A percentile compares a stretch with the other conserved stretches of the same genome.
Evolutionary conservation across 1,139 yeast species (phyloP).

Genomic region (Geotrichum aggregatum): DNA sequence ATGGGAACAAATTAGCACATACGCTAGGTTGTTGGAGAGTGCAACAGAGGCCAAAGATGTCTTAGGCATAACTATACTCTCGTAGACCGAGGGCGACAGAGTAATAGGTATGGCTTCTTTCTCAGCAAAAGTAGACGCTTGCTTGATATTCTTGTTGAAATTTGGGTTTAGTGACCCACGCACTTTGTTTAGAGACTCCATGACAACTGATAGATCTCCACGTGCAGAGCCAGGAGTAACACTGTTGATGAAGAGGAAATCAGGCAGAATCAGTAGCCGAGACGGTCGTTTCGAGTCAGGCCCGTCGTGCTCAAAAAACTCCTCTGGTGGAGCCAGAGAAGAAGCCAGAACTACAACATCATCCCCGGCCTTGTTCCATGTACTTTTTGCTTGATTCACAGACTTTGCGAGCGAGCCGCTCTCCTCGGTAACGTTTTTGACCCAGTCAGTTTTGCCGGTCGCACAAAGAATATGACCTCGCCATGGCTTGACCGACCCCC

Average conservation of each 20-base stretch:
- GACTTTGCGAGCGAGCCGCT: conserved; percentile 50
- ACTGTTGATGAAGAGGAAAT: conserved; percentile 65
- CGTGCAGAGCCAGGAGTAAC: conserved; percentile 47
- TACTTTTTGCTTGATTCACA: conserved; percentile 33
- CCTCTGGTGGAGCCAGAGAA: conserved; percentile 34
- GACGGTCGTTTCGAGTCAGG: conserved; percentile 24
- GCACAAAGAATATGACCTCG: conserved; percentile 72
- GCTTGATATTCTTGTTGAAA: neutral
- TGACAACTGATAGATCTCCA: conserved; percentile 46
- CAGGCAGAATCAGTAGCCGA: conserved; percentile 61
- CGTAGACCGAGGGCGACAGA: neutral
- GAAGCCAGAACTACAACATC: conserved; percentile 37
- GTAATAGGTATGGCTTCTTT: neutral
- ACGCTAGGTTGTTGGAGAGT: conserved; percentile 46
- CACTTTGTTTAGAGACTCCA: conserved; percentile 30
- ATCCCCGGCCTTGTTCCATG: neutral
- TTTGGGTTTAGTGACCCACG: conserved; percentile 26
- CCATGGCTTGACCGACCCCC: conserved; percentile 66
- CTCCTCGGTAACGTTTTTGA: conserved; percentile 62
- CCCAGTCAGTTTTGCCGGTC: conserved; percentile 85
- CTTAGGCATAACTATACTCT: neutral
- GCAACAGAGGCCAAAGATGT: neutral
- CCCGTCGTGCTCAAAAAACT: conserved; percentile 28
- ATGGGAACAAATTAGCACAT: conserved; percentile 81
- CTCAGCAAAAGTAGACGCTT: neutral